Base-by-base conservation (phyloP, 192 early-diverging fungal species). In the Thamnidium elegans region DNA sequence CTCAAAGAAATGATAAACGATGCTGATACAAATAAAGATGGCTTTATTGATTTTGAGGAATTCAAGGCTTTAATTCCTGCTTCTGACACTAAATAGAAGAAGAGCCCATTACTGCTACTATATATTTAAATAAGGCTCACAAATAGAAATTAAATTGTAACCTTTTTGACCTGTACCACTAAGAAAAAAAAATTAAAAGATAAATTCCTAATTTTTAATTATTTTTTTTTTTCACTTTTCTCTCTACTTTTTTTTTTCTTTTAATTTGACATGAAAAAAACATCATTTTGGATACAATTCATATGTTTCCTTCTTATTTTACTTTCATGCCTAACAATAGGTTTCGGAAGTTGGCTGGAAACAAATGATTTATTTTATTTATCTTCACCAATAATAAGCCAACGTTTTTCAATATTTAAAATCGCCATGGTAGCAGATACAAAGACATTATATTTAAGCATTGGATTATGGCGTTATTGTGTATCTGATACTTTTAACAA, bases 31-130 rank as follows among this genome's bases (percentile, higher is more conserved):
- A 69, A 74, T 17, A 65, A 62, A 13, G 72, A 74, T 58, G 72
- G 72, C 11, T 62, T 53, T 20, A 74, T 74, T 51, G 68, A 69
- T 30, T 74, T 66, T 69, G 72, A 74, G 19, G 72, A 74, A 34
- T 74, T 74, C 55, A 73, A 73, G 17, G 36, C 52, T 0, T 43
- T 72, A n/a, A 55, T 69, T 44, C 67, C 67, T 39, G 7, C n/a
- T 39, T 44, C 11, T 32, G 17, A 13, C 8, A 36, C 19, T 13
- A 36, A 50, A 23, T 34, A 45, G 8, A 23, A 51, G 21, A 50
- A 63, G 48, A 48, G 20, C 48, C 17, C 13, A 30, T 36, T 31
- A 26, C 53, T 30, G 10, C 6, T 14, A 54, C 19, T 54, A 26
- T 26, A 26, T 26, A n/a, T n/a, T n/a, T n/a, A n/a, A n/a, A n/a